Base-by-base conservation (phyloP, 2,329 filamentous ascomycete genomes). In the Xylaria sp. region DNA sequence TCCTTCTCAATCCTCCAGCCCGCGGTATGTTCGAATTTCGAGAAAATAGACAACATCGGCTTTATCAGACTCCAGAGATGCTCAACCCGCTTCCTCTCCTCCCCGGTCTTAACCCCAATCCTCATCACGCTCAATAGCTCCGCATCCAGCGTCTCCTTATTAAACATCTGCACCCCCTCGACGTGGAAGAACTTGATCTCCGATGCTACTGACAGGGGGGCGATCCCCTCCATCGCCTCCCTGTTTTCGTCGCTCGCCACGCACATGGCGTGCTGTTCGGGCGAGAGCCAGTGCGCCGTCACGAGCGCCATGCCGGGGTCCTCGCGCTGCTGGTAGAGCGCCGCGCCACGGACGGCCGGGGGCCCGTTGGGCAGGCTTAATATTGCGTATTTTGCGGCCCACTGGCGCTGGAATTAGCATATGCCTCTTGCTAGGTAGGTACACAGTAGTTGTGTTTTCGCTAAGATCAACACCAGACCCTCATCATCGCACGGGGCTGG, bases 1-100 rank as follows among this genome's bases (percentile, higher is more conserved):
- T 72, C 68, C 51, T 68, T 72, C 66, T 75, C 74, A 50, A 74
- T 63, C 48, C 60, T 66, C 73, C 73, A 75, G 0, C 73, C 72
- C 0, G 53, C 69, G 5, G 48, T 39, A 27, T 72, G 69, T 24
- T 64, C 64, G 24, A 68, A 62, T 3, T 67, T 68, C 4, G 62
- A 57, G 2, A n/a, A 30, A 1, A 4, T 24, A n/a, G 45, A 47
- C 21, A 71, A 27, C 51, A 54, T 4, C 2, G 12, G 27, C 62
- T 64, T 69, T 17, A 50, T 64, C 3, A 12, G 36, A 1, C 30
- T 54, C 64, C 72, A 69, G 17, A 62, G 36, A 30, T 57, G 42
- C 67, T 71, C 69, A 36, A 72, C 65, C 36, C 24, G 19, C 9
- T 11, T 32, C 56, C 66, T 69, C 7, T 68, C 51, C 14, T 67